phyloP scores from a whole-genome alignment of 805 yeast genomes.

The Zygotorulaspora sp. region DNA sequence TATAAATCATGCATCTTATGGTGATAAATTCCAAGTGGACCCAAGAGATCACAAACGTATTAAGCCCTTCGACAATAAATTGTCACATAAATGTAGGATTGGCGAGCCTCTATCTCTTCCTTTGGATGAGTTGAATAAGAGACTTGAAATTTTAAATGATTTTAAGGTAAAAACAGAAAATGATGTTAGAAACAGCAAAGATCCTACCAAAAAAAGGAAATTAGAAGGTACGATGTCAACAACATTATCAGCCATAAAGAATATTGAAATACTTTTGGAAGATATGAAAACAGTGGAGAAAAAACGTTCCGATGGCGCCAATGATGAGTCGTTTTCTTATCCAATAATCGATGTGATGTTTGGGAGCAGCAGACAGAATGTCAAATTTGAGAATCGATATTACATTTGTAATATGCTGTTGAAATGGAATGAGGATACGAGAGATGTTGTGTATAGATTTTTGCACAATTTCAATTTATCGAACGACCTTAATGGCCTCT shows the following conservation, averaged over 20 bases:
- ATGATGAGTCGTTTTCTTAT: slow-evolving; percentile 26
- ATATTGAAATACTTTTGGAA: slow-evolving; percentile 19
- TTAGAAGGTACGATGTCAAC: slow-evolving; percentile 24
- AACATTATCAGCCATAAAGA: slow-evolving; percentile 15
- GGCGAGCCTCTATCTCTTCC: slow-evolving; percentile 23
- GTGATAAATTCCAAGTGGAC: slow-evolving; percentile 39
- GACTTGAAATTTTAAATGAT: slow-evolving; percentile 27
- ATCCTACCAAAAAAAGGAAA: slow-evolving; percentile 13
- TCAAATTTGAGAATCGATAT: slow-evolving; percentile 50
- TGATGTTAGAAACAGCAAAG: slow-evolving; percentile 30
- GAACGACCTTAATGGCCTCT: slow-evolving; percentile 40
- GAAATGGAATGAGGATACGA: slow-evolving; percentile 69
- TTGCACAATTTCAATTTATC: slow-evolving; percentile 46
- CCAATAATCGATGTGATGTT: slow-evolving; percentile 28
- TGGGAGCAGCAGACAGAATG: slow-evolving; percentile 6
- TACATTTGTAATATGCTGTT: slow-evolving; percentile 66
- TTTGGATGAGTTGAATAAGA: slow-evolving; percentile 15
- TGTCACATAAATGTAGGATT: slow-evolving; percentile 61
- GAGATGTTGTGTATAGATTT: slow-evolving; percentile 62
- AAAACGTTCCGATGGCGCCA: slow-evolving; percentile 31
- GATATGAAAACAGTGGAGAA: slow-evolving; percentile 19
- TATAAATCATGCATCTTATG: slow-evolving; percentile 55
- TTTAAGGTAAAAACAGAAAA: slow-evolving; percentile 45
- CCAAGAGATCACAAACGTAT: slow-evolving; percentile 34
- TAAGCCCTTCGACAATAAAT: slow-evolving; percentile 47